Evolutionary conservation across 2,329 filamentous ascomycete genomes (phyloP), one percentile per base, ranked within the genome.

Genomic region (Penicillium occitanis): DNA sequence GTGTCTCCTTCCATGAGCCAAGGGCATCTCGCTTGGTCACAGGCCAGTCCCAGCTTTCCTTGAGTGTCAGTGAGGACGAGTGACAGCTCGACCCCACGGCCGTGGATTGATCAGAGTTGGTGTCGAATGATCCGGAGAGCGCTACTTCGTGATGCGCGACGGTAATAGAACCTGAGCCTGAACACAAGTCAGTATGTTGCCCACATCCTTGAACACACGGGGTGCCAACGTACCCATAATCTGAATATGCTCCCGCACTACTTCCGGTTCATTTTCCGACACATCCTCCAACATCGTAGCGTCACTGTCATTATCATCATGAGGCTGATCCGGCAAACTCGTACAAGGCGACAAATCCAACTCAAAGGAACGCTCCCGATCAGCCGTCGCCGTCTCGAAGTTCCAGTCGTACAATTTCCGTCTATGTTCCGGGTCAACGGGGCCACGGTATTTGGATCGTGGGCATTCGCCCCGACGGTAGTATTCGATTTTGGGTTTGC

Each of bases 401-500:
- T 78, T 79, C 76, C 81, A 84, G 11, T 79, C 77, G 13, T 79
- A 78, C 57, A 84, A 69, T 40, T 68, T 74, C 50, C 78, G 76
- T 69, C 81, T 76, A 68, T 83, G 81, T 67, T 77, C 76, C 61
- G 77, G 77, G 68, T 84, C 80, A 68, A 81, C 80, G 0, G 80
- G 81, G 10, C 82, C 82, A 14, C 76, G 76, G 68, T 83, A 84
- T 66, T 84, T 84, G 37, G 82, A 82, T 17, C 75, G 77, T 0
- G 82, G 82, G 19, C 82, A 75, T 70, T 84, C 81, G 70, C 78
- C 71, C 22, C 80, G 79, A 65, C 79, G 79, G 72, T 83, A 84
- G 69, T 83, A 80, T 75, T 82, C 77, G 66, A 83, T 76, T 67
- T 81, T 80, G 55, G 79, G 73, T 62, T 74, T 79, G 42, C 76